A percentile compares a stretch with the other conserved stretches of the same genome.
These are phyloP conservation scores for Metschnikowia lochheadii DNA, from an alignment of 805 yeast genomes.

Conservation along the genomic window DNA sequence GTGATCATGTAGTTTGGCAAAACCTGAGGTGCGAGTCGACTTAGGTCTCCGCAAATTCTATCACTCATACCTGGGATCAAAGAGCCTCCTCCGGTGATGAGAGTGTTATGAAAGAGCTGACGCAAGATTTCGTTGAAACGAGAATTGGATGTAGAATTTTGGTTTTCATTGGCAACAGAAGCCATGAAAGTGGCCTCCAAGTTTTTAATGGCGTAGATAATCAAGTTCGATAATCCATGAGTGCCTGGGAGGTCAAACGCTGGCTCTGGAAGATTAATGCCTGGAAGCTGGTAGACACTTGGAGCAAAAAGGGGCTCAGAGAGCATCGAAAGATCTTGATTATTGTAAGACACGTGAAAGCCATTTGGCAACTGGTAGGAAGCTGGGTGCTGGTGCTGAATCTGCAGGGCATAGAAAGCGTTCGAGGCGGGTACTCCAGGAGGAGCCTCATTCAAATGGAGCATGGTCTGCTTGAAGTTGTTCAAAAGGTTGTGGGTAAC, in stretches of 20 bases:
- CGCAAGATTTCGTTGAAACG: constrained; percentile 39
- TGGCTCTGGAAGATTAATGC: constrained; percentile 28
- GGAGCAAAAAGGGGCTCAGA: constrained; percentile 76
- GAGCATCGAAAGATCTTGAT: constrained; percentile 47
- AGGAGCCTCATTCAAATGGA: constrained; percentile 23
- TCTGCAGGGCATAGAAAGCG: constrained; percentile 20
- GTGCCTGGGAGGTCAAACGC: constrained; percentile 44
- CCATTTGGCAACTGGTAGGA: constrained; percentile 59
- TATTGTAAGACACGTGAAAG: constrained; percentile 28
- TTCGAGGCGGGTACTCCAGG: constrained; percentile 12
- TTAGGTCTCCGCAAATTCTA: constrained; percentile 52
- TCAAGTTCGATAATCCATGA: constrained; percentile 42
- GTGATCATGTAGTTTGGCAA: constrained; percentile 45
- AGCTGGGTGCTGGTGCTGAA: constrained; percentile 19
- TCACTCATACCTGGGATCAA: constrained; percentile 53
- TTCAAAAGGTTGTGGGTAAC: constrained; percentile 31
- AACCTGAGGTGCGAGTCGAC: constrained; percentile 37
- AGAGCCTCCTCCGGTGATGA: constrained; percentile 60
- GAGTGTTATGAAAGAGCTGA: constrained; percentile 38
- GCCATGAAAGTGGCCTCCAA: constrained; percentile 33
- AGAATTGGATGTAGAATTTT: constrained; percentile 23
- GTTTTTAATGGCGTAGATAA: constrained; percentile 33
- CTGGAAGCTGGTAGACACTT: constrained; percentile 43
- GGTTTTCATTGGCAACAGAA: constrained; percentile 18
- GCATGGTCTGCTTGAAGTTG: constrained; percentile 33